Evolutionary conservation across 2,329 filamentous ascomycete species (phyloP), one percentile per base, ranked within the genome.

Genomic region (Knoxdaviesia capensis): DNA sequence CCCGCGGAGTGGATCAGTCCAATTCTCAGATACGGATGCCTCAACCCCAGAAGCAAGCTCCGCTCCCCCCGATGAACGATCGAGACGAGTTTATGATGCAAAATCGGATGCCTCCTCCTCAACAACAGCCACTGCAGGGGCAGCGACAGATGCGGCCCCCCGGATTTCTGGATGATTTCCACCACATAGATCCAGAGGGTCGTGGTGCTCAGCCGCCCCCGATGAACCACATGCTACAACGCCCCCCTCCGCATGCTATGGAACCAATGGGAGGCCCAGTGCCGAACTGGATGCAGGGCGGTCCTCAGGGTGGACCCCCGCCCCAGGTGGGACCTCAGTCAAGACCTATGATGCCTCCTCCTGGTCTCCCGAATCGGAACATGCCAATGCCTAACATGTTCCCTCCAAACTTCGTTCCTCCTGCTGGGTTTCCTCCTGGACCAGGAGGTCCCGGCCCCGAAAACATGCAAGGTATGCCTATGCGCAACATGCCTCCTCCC

Each of bases 181-280:
- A 66, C 43, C 63, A 60, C 40, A 55, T 58, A 9, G 66, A 73
- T 31, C 58, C 56, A 29, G 68, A 73, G 36, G 49, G 54, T 44
- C 62, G 63, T 34, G 61, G 60, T 30, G 65, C 64, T 44, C 69
- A 73, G 48, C 72, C 71, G 5, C 70, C 72, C 48, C 72, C 71
- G 4, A 20, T 20, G 20, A 76, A 72, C 4, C 74, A 78, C 52
- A 78, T 79, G 42, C 56, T 79, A 28, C 74, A 78, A 55, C 69
- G 74, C 5, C 72, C 71, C n/a, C 71, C 68, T 5, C 68, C 65
- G 1, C 69, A 68, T 11, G 71, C 71, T 2, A 74, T 79, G 36
- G 73, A 76, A 38, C 68, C 71, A 50, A 68, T 77, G 59, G 40
- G 20, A 31, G 43, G 31, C 39, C 45, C 38, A 31, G 69, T 67